Percentiles rank a stretch among this genome's conserved stretches.
Conservation (phyloP, 352 stramenopile species). For the Globisporangium alternatum region DNA sequence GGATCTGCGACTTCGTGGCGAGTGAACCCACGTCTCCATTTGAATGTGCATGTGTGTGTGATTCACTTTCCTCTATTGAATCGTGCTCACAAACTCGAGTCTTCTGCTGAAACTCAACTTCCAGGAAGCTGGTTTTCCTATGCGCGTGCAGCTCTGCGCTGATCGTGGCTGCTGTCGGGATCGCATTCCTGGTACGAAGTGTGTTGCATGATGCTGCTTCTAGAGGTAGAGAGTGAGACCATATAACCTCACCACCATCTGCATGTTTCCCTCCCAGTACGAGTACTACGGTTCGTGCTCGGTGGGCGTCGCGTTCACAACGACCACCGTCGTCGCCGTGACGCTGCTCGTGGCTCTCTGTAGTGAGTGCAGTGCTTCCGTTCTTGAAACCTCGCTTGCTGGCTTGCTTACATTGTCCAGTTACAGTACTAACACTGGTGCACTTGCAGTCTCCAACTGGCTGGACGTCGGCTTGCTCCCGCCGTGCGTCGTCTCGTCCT, state of each 20-base stretch:
- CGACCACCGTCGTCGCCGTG: constrained; percentile 81
- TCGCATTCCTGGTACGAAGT: constrained; percentile 44
- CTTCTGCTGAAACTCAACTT: not conserved
- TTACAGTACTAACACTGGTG: not conserved
- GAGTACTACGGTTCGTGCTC: constrained; percentile 84
- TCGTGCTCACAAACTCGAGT: too few relatives aligned
- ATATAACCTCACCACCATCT: not conserved
- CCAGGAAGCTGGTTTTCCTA: constrained; percentile 56
- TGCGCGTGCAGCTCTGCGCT: constrained; percentile 62
- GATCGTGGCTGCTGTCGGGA: constrained; percentile 34
- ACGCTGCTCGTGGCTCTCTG: constrained; percentile 65
- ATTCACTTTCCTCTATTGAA: too few relatives aligned
- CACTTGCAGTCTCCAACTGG: constrained; percentile 51
- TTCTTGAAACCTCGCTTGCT: not conserved
- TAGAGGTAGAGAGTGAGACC: not conserved
- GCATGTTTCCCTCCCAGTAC: constrained; percentile 53
- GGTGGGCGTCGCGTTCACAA: constrained; percentile 75
- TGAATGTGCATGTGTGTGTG: too few relatives aligned
- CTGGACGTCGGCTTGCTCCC: constrained; percentile 74
- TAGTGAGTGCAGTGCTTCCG: constrained; percentile 9
- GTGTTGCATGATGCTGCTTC: not conserved
- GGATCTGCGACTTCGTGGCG: not conserved
- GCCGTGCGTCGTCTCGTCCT: constrained; percentile 67
- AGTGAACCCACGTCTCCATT: not conserved
- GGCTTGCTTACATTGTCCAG: too few relatives aligned